Percentiles rank a stretch among this genome's conserved stretches.
phyloP scores from a whole-genome alignment of 371 early-diverging fungal species.

The Aphelidium insulamus region DNA sequence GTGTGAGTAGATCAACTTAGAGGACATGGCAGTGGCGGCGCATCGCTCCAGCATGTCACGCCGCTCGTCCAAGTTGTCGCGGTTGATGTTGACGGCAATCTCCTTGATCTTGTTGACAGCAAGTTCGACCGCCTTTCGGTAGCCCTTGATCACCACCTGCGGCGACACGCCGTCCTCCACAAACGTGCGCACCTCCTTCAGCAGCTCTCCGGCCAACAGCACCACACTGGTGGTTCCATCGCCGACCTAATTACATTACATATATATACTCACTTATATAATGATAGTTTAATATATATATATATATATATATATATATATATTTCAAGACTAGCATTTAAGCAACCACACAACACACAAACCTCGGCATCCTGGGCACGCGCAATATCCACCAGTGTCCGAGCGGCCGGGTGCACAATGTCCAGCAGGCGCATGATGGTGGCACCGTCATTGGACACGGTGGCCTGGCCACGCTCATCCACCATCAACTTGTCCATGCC shows the following conservation, averaged over 20 bases:
- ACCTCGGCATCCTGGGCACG: slow-evolving; percentile 99
- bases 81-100: slow-evolving; percentile 14
- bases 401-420: slow-evolving; percentile 97
- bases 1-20: slow-evolving; percentile 93
- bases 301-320: slow-evolving; percentile 1
- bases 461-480: slow-evolving; percentile 68
- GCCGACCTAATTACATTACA: slow-evolving; percentile 37
- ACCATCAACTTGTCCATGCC: slow-evolving; percentile 99
- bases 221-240: slow-evolving; percentile 99
- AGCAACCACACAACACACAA: slow-evolving; percentile 1
- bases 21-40: slow-evolving; percentile 95
- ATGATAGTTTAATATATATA: not conserved
- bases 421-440: slow-evolving; percentile 97
- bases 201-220: slow-evolving; percentile 86
- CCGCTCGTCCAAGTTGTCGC: slow-evolving; percentile 32
- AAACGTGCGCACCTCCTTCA: slow-evolving; percentile 78
- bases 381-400: slow-evolving; percentile 92
- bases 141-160: slow-evolving; percentile 82
- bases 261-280: not conserved
- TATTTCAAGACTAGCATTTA: not conserved
- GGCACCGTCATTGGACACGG: slow-evolving; percentile 99
- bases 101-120: slow-evolving; percentile 6
- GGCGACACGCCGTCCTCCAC: slow-evolving; percentile 93
- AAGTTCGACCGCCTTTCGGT: slow-evolving; percentile 47
- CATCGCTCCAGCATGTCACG: slow-evolving; percentile 81